Evolutionary conservation across 768 basidiomycete species (phyloP).

Genomic region (Hypsizygus marmoreus): DNA sequence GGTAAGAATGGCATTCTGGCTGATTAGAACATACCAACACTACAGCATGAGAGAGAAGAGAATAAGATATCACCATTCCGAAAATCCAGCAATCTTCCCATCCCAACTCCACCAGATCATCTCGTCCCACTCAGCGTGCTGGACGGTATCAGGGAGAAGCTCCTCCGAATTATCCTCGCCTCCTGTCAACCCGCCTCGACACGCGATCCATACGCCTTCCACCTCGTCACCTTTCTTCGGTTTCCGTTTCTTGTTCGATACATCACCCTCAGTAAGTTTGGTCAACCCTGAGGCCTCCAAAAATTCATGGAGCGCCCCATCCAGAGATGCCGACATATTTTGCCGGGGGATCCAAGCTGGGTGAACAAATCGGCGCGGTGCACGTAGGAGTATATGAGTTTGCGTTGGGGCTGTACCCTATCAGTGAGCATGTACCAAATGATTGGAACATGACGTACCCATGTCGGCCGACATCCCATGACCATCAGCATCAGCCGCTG

Average conservation of each 20-base stretch:
- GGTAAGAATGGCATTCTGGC: background rate
- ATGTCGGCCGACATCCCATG: slow-evolving; percentile 31
- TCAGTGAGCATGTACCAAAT: background rate
- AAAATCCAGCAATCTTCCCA: slow-evolving; percentile 53
- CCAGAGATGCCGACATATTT: slow-evolving; percentile 39
- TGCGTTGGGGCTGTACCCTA: slow-evolving; percentile 40
- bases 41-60: background rate
- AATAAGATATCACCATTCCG: slow-evolving; percentile 45
- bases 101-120: slow-evolving; percentile 71
- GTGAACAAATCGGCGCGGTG: slow-evolving; percentile 47
- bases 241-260: slow-evolving; percentile 1
- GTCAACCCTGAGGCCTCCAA: slow-evolving; percentile 35
- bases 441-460: slow-evolving; percentile 18
- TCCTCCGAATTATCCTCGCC: background rate
- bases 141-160: no score
- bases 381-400: slow-evolving; percentile 47
- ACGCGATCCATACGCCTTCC: slow-evolving; percentile 53
- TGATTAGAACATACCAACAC: no score
- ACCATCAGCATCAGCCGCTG: slow-evolving; percentile 28
- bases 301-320: slow-evolving; percentile 41
- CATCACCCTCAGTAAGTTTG: background rate
- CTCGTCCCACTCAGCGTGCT: slow-evolving; percentile 43
- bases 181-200: slow-evolving; percentile 25
- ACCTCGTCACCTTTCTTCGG: slow-evolving; percentile 30
- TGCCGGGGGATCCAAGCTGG: slow-evolving; percentile 51